Percentiles rank a stretch among this genome's conserved stretches.
phyloP scores from a whole-genome alignment of 2,329 filamentous ascomycete species.

The Talaromyces marneffei region DNA sequence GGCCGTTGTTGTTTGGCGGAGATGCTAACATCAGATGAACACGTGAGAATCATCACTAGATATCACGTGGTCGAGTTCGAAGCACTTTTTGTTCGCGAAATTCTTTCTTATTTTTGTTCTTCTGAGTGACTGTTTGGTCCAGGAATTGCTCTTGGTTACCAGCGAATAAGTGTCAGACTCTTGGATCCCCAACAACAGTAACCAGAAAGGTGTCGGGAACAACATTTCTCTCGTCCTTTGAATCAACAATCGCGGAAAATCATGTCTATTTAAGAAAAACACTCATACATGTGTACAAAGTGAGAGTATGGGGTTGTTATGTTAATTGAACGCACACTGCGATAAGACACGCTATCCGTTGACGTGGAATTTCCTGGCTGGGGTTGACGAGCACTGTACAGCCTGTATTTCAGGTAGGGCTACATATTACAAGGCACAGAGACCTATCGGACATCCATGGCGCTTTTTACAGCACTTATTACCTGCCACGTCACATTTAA shows the following conservation, averaged over 20 bases:
- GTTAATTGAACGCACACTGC: neutral
- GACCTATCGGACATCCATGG: conserved; percentile 5
- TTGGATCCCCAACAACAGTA: no score
- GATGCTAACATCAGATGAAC: neutral
- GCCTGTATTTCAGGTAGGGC: conserved; percentile 9
- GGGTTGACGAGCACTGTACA: neutral
- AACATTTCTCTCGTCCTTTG: neutral
- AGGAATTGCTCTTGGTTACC: neutral
- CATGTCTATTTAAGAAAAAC: conserved; percentile 4
- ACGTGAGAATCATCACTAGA: neutral
- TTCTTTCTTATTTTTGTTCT: neutral
- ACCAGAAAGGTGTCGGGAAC: neutral
- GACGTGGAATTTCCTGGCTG: conserved; percentile 9
- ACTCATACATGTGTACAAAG: neutral
- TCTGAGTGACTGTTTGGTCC: neutral
- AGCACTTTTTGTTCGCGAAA: neutral
- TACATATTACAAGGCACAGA: conserved; percentile 10
- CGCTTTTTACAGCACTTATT: neutral
- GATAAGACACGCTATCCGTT: conserved; percentile 9
- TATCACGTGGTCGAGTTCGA: conserved; percentile 3
- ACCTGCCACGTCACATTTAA: conserved; percentile 8
- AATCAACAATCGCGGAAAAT: neutral
- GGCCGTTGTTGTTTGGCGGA: neutral
- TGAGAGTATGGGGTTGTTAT: neutral
- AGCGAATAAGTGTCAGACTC: neutral